Base-by-base conservation (phyloP, 2,329 filamentous ascomycete genomes). In the Zymoseptoria crescenta region DNA sequence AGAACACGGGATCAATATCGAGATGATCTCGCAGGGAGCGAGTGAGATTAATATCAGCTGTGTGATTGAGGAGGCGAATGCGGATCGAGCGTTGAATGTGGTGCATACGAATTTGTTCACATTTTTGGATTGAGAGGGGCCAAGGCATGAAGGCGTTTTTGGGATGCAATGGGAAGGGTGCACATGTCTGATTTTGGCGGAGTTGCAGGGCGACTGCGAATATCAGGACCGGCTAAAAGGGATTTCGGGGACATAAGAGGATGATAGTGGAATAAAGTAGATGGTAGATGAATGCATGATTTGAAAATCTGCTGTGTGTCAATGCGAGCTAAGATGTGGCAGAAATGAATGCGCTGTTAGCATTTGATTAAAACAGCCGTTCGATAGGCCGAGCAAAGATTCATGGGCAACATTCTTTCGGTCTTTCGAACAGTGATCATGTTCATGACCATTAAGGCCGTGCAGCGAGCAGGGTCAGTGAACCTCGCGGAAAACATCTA, bases 21-120 rank as follows among this genome's bases (percentile, higher is more conserved):
- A 99, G 77, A 99, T 99, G 94, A 99, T 99, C 67, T 96, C 91
- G 24, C 94, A 99, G 78, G 94, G 94, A 69, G 94, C 94, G 27
- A 96, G 92, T 73, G 94, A 99, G 79, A 99, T 99, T 76, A 99
- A 97, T 74, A 99, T 99, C 61, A 96, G 91, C 9, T 99, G 94
- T 72, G 94, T 99, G 52, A 96, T 99, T 72, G 91, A 95, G 69
- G 90, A 91, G 66, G 81, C 87, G 65, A 91, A 97, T 72, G 92
- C 94, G 21, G 91, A 92, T 67, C 85, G 94, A 66, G 94, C 94
- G 30, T 88, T 99, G 81, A 97, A 95, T 73, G 91, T 97, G 69
- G 81, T 99, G 65, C 94, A 99, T 74, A 97, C 94, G 20, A 93
- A 92, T 77, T 83, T 99, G 59, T 97, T 99, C 73, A 96, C 92